phyloP scores from a whole-genome alignment of 192 early-diverging fungal genomes.

The Rhizophagus sp. region DNA sequence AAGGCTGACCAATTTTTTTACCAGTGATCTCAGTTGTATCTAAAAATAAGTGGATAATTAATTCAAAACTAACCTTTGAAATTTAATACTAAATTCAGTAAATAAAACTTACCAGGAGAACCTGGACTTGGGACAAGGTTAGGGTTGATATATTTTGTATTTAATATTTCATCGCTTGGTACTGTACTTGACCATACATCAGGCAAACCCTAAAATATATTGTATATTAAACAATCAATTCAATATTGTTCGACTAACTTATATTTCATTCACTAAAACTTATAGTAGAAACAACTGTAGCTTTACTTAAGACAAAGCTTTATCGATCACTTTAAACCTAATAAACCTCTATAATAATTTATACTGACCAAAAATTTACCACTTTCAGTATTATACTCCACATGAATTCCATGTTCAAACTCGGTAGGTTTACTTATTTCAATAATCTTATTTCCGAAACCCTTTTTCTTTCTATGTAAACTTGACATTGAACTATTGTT shows the following conservation, averaged over 20 bases:
- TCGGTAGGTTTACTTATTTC: slow-evolving; percentile 56
- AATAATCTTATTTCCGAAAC: slow-evolving; percentile 45
- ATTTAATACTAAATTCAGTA: slow-evolving; percentile 25
- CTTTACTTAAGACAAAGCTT: too few relatives aligned
- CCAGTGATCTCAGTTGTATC: slow-evolving; percentile 28
- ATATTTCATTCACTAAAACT: not conserved
- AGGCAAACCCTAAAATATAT: slow-evolving; percentile 44
- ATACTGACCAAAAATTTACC: slow-evolving; percentile 52
- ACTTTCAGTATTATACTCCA: slow-evolving; percentile 51
- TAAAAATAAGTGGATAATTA: slow-evolving; percentile 12
- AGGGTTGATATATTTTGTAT: slow-evolving; percentile 55
- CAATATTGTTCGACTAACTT: not conserved
- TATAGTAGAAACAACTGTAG: too few relatives aligned
- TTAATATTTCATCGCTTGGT: slow-evolving; percentile 53
- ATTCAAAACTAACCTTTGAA: slow-evolving; percentile 11
- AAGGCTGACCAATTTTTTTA: slow-evolving; percentile 49
- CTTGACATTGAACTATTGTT: slow-evolving; percentile 15
- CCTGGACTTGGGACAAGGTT: slow-evolving; percentile 51
- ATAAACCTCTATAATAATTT: not conserved
- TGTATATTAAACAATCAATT: not conserved
- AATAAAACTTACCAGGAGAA: slow-evolving; percentile 12
- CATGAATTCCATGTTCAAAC: slow-evolving; percentile 60
- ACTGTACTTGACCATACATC: slow-evolving; percentile 57
- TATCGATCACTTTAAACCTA: too few relatives aligned
- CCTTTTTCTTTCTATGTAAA: slow-evolving; percentile 32